Percentiles rank a stretch among this genome's conserved stretches.
These are phyloP conservation scores for Ambrosiella beaveri DNA, from an alignment of 2,329 filamentous ascomycete species.

Conservation along the genomic window DNA sequence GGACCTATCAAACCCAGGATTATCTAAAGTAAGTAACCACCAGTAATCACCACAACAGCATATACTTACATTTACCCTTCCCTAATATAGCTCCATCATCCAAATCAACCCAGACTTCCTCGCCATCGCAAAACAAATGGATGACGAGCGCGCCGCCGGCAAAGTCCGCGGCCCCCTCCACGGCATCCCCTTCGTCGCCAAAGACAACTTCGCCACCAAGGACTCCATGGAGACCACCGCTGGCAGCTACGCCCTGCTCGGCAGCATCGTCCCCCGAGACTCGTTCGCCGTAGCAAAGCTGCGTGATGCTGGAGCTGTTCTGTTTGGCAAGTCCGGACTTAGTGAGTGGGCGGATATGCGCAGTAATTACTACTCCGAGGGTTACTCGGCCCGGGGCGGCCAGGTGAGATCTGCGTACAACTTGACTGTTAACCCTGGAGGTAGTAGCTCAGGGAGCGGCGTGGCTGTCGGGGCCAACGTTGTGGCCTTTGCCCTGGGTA, in stretches of 20 bases:
- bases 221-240: slow-evolving; percentile 61
- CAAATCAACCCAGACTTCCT: slow-evolving; percentile 53
- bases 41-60: background rate
- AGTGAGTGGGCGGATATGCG: slow-evolving; percentile 64
- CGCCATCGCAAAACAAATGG: slow-evolving; percentile 40
- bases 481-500: slow-evolving; percentile 48
- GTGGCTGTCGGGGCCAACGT: slow-evolving; percentile 47
- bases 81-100: slow-evolving; percentile 32
- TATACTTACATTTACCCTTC: background rate
- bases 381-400: slow-evolving; percentile 46
- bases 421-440: slow-evolving; percentile 48
- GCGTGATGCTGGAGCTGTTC: slow-evolving; percentile 46
- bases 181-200: slow-evolving; percentile 59
- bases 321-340: slow-evolving; percentile 54
- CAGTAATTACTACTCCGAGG: slow-evolving; percentile 48
- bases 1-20: slow-evolving; percentile 42
- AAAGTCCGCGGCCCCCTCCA: slow-evolving; percentile 48
- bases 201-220: slow-evolving; percentile 53
- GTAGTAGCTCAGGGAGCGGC: slow-evolving; percentile 49
- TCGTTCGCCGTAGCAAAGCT: slow-evolving; percentile 44
- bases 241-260: slow-evolving; percentile 49
- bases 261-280: slow-evolving; percentile 49
- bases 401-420: slow-evolving; percentile 52
- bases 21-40: slow-evolving; percentile 39
- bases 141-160: slow-evolving; percentile 40